Evolutionary conservation across 192 early-diverging fungal genomes (phyloP), one percentile per base, ranked within the genome.

Genomic region (Podila clonocystis): DNA sequence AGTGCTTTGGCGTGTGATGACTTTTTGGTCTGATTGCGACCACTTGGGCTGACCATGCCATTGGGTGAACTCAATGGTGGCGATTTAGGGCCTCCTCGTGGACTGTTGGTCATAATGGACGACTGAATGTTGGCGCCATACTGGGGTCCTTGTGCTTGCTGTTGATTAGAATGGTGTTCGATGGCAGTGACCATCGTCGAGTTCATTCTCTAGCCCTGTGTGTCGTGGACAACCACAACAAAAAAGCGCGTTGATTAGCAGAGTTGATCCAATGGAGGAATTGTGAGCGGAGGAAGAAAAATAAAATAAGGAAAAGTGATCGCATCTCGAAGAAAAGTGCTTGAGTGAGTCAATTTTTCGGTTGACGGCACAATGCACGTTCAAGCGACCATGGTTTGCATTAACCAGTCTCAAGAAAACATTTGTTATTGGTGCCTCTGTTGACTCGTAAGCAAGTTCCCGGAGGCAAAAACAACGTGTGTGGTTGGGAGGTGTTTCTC

Each of bases 181-280:
- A 79, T 79, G 59, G 75, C 75, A 34, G 75, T 79, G 59, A 79
- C 75, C 75, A 79, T 79, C 65, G 65, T 80, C 66, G 70, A 65
- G 65, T 80, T 80, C 77, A 72, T 80, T 65, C 66, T 80, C 65
- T 65, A 58, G 62, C 62, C 70, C 76, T 79, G 34, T 36, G 6
- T 36, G 8, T 9, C 52, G 66, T 36, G 58, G n/a, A 59, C 49
- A 45, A 20, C n/a, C 33, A 50, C 50, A 63, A 63, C 33, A 50
- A 62, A 63, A 63, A 41, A 41, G 48, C 15, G n/a, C 20, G 62
- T 11, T 41, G 36, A 24, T 22, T 30, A 63, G 20, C 36, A 19
- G 60, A 19, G 28, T n/a, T 41, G 36, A 38, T 63, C n/a, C 22
- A 58, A 58, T 22, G 26, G 11, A 58, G 17, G n/a, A 55, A 48